phyloP scores from a whole-genome alignment of 164 flowering plant species.

The Protea cynaroides region DNA sequence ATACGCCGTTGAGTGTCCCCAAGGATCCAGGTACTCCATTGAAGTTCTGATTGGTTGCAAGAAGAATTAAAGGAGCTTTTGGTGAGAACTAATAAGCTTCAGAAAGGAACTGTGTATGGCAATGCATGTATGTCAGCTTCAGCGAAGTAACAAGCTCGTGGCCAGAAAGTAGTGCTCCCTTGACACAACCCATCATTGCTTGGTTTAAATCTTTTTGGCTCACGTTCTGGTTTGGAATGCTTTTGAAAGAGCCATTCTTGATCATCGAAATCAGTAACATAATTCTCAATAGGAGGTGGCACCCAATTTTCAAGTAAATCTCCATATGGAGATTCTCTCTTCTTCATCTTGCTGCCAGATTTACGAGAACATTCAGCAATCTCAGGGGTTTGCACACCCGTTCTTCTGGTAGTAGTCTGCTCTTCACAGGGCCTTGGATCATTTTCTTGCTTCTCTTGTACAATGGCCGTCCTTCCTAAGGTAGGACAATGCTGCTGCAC shows the following conservation, averaged over 20 bases:
- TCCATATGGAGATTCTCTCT: conserved; percentile 1
- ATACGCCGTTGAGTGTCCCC: no score
- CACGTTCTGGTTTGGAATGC: neutral
- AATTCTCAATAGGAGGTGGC: neutral
- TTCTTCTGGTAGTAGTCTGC: neutral
- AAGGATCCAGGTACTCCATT: no score
- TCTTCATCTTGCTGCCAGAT: neutral
- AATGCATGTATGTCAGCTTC: conserved; percentile 45
- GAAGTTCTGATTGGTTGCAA: no score
- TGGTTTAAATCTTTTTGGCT: conserved; percentile 7
- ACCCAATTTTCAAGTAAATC: conserved; percentile 6
- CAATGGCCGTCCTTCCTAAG: neutral
- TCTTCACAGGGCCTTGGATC: neutral
- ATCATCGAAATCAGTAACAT: conserved; percentile 7
- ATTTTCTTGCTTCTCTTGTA: neutral
- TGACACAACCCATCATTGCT: conserved; percentile 6
- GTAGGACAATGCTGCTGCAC: neutral
- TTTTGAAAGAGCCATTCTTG: conserved; percentile 15
- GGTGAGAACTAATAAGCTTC: conserved; percentile 6
- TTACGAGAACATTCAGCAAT: neutral
- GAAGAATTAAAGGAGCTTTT: no score
- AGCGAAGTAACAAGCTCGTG: conserved; percentile 31
- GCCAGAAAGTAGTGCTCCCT: conserved; percentile 15
- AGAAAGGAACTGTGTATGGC: conserved; percentile 54
- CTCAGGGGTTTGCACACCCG: no score